Conservation (phyloP, 192 early-diverging fungal genomes). For the Diversispora epigaea region DNA sequence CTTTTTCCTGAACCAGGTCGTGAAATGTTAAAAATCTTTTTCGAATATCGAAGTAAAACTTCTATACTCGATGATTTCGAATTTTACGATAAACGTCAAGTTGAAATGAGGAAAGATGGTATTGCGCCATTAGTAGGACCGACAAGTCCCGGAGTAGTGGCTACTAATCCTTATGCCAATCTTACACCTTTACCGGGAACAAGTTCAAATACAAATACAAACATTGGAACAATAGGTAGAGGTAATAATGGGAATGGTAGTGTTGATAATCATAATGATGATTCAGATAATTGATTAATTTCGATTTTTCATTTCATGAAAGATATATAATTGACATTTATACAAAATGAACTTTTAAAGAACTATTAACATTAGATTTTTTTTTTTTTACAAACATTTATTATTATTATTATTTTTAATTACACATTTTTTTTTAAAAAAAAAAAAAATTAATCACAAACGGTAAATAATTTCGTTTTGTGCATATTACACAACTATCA, state of each 20-base stretch:
- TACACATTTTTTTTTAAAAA: no score
- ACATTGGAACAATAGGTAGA: conserved; percentile 16
- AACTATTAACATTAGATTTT: background rate
- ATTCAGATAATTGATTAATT: conserved; percentile 22
- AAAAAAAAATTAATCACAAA: no score
- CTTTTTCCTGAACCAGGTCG: conserved; percentile 46
- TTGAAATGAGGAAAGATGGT: conserved; percentile 36
- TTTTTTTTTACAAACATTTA: background rate
- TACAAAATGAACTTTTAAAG: background rate
- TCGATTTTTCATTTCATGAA: background rate
- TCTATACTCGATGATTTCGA: conserved; percentile 42
- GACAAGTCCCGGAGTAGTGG: conserved; percentile 26
- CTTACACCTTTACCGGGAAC: conserved; percentile 7
- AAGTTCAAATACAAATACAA: conserved; percentile 20
- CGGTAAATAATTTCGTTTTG: no score
- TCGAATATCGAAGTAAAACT: conserved; percentile 36
- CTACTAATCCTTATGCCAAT: conserved; percentile 28
- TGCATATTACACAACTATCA: no score
- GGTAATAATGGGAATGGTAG: conserved; percentile 11
- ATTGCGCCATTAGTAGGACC: conserved; percentile 28
- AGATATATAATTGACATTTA: background rate
- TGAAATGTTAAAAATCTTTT: conserved; percentile 52
- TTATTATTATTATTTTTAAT: no score
- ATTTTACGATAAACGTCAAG: conserved; percentile 40
- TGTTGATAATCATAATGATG: conserved; percentile 24